phyloP scores from a whole-genome alignment of 2,329 filamentous ascomycete species.

The Cryphonectria naterciae region DNA sequence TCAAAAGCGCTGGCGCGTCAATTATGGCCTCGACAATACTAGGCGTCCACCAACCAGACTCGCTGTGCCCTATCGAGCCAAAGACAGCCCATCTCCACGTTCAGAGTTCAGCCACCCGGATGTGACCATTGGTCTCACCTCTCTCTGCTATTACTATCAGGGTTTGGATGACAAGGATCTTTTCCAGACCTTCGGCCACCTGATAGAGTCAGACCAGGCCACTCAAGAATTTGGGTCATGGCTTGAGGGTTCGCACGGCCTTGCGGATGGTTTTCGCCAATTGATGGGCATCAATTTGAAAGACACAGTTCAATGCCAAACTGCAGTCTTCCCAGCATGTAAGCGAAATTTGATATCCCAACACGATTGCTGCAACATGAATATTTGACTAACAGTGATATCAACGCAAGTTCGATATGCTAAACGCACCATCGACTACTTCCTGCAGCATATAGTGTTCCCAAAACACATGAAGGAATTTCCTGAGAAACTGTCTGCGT shows the following conservation, averaged over 20 bases:
- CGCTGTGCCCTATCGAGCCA: constrained; percentile 63
- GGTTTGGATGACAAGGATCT: constrained; percentile 59
- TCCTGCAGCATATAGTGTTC: constrained; percentile 61
- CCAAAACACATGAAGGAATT: constrained; percentile 66
- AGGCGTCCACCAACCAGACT: constrained; percentile 50
- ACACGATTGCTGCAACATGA: neutral
- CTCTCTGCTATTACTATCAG: constrained; percentile 58
- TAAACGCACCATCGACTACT: constrained; percentile 66
- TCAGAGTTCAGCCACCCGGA: constrained; percentile 69
- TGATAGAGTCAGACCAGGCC: constrained; percentile 57
- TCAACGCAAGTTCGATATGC: constrained; percentile 47
- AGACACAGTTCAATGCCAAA: constrained; percentile 52
- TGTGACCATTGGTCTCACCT: constrained; percentile 59
- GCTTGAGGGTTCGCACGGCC: constrained; percentile 40
- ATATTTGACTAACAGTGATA: neutral
- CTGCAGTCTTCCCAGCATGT: constrained; percentile 52
- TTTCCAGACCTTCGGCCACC: constrained; percentile 47
- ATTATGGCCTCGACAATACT: constrained; percentile 60
- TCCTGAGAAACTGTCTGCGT: constrained; percentile 63
- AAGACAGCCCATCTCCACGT: constrained; percentile 57
- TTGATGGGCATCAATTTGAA: constrained; percentile 61
- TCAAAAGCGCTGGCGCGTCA: constrained; percentile 66
- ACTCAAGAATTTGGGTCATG: constrained; percentile 55
- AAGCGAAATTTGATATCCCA: neutral
- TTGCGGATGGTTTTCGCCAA: constrained; percentile 45